Conservation (phyloP, 2,329 filamentous ascomycete genomes). For the Pezicula radicicola region DNA sequence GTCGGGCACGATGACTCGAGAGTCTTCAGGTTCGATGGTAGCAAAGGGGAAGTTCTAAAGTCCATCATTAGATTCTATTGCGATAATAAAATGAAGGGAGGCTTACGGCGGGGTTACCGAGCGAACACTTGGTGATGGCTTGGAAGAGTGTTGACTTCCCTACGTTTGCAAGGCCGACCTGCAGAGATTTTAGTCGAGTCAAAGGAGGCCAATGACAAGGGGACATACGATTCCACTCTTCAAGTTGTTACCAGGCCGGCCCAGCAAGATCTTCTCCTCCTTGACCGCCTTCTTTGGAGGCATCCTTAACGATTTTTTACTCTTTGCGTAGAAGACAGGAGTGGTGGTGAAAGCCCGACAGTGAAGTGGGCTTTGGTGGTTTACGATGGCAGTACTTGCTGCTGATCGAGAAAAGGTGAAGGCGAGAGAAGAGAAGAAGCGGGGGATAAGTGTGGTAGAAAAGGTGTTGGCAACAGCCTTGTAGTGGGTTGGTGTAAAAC, state of each 20-base stretch:
- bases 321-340: constrained; percentile 51
- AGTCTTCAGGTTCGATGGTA: constrained; percentile 98
- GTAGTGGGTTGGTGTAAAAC: constrained; percentile 12
- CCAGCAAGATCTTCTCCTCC: constrained; percentile 95
- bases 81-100: constrained; percentile 26
- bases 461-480: constrained; percentile 26
- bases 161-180: constrained; percentile 98
- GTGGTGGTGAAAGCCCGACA: constrained; percentile 40
- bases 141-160: constrained; percentile 99
- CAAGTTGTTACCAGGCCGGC: constrained; percentile 93
- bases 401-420: constrained; percentile 47
- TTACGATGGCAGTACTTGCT: constrained; percentile 43
- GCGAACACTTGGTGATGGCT: constrained; percentile 94
- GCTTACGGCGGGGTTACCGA: constrained; percentile 93
- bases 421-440: constrained; percentile 45
- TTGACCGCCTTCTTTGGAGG: constrained; percentile 89
- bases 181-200: constrained; percentile 16
- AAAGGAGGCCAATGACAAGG: constrained; percentile 1
- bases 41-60: constrained; percentile 93
- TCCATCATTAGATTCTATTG: constrained; percentile 10
- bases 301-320: constrained; percentile 64
- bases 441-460: constrained; percentile 28
- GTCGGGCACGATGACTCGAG: constrained; percentile 94
- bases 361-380: constrained; percentile 29
- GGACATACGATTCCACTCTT: constrained; percentile 95